Conservation (phyloP, 768 basidiomycete genomes). For the Leucosporidium scottii region DNA sequence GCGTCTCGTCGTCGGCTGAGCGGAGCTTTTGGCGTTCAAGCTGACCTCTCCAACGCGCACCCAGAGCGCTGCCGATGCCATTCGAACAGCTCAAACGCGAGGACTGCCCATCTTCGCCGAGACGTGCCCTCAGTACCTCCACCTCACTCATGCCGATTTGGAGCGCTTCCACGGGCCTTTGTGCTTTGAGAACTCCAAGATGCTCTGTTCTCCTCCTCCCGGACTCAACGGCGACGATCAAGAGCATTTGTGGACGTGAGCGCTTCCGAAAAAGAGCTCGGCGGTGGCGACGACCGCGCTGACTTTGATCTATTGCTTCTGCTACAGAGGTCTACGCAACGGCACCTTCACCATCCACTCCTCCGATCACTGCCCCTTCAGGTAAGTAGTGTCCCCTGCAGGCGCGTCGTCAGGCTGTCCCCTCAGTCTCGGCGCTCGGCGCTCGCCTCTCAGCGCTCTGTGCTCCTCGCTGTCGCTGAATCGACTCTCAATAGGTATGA, state of each 20-base stretch:
- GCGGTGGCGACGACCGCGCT: not conserved
- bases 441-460: constrained; percentile 31
- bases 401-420: no score
- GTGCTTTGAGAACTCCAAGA: constrained; percentile 37
- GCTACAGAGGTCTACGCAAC: constrained; percentile 39
- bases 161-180: not conserved
- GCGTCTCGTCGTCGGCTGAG: constrained; percentile 74
- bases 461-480: no score
- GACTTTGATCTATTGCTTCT: constrained; percentile 36
- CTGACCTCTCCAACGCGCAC: no score
- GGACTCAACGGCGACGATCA: no score
- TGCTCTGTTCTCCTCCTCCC: no score
- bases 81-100: constrained; percentile 39
- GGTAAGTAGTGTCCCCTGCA: no score
- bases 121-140: constrained; percentile 41
- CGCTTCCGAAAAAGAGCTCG: not conserved
- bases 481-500: constrained; percentile 32
- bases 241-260: no score
- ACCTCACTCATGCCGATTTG: constrained; percentile 39
- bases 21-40: constrained; percentile 70
- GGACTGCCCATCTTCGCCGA: constrained; percentile 39
- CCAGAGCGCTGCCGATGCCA: constrained; percentile 23
- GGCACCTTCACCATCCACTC: constrained; percentile 41
- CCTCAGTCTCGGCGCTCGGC: no score
- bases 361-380: constrained; percentile 36